phyloP scores from a whole-genome alignment of 345 rosid species.

The Cardamine occulta region DNA sequence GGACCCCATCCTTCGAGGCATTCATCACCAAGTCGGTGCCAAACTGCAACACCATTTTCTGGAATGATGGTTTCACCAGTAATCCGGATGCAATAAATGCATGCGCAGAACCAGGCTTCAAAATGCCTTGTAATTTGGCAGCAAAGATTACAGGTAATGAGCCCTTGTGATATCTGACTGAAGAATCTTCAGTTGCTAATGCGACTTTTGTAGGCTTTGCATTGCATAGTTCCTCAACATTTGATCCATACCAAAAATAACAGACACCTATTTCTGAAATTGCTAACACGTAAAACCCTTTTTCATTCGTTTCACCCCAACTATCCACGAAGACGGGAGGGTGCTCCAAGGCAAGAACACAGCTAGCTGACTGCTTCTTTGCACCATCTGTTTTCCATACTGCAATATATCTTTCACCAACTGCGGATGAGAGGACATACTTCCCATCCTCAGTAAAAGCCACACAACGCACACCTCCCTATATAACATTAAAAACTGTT shows the following conservation, averaged over 20 bases:
- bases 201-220: slow-evolving; percentile 73
- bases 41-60: slow-evolving; percentile 66
- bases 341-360: slow-evolving; percentile 93
- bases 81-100: slow-evolving; percentile 77
- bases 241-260: slow-evolving; percentile 81
- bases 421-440: slow-evolving; percentile 77
- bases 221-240: slow-evolving; percentile 60
- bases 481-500: slow-evolving; percentile 28
- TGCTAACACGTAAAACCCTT: slow-evolving; percentile 67
- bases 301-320: slow-evolving; percentile 53
- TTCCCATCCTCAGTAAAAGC: slow-evolving; percentile 81
- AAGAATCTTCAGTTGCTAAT: slow-evolving; percentile 54
- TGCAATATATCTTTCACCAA: slow-evolving; percentile 79
- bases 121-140: slow-evolving; percentile 73
- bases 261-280: slow-evolving; percentile 86
- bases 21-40: slow-evolving; percentile 65
- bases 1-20: slow-evolving; percentile 74
- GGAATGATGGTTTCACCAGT: slow-evolving; percentile 83
- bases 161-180: slow-evolving; percentile 51
- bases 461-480: slow-evolving; percentile 85
- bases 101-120: slow-evolving; percentile 58
- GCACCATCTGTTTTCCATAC: slow-evolving; percentile 76
- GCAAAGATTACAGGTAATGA: slow-evolving; percentile 66
- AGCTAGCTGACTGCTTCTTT: slow-evolving; percentile 82
- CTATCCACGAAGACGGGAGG: slow-evolving; percentile 85